Percentiles rank a stretch among this genome's conserved stretches.
These are phyloP conservation scores for Litchi chinensis DNA, from an alignment of 345 rosid genomes.

Conservation along the genomic window DNA sequence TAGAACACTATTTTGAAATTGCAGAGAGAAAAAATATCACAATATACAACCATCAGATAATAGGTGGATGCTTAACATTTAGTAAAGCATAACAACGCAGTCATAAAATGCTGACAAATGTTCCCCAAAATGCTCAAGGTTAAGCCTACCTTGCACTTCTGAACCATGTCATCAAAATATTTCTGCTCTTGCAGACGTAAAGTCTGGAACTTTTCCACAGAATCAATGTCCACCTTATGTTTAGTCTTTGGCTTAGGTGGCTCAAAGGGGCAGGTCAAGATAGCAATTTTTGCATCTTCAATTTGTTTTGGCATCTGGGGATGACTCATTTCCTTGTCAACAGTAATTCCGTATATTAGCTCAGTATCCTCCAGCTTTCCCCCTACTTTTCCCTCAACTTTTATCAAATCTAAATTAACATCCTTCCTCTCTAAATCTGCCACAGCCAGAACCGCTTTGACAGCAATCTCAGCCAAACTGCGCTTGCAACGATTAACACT, in stretches of 20 bases:
- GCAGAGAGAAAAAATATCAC: background rate
- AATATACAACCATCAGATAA: background rate
- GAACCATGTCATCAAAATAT: constrained; percentile 97
- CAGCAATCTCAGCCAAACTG: constrained; percentile 93
- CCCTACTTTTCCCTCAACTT: constrained; percentile 95
- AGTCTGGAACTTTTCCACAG: constrained; percentile 92
- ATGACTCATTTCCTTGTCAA: constrained; percentile 98
- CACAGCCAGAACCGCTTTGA: constrained; percentile 91
- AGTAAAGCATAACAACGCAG: background rate
- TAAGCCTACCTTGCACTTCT: constrained; percentile 76
- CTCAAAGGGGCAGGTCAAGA: constrained; percentile 96
- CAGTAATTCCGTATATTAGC: constrained; percentile 76
- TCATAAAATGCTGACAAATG: background rate
- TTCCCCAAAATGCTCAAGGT: background rate
- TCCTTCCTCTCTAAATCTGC: constrained; percentile 96
- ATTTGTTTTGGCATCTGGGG: constrained; percentile 97
- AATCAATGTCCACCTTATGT: constrained; percentile 98
- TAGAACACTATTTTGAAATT: background rate
- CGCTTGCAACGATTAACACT: constrained; percentile 94
- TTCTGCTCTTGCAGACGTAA: constrained; percentile 87
- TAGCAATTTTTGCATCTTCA: constrained; percentile 93
- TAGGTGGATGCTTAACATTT: background rate
- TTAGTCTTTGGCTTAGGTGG: constrained; percentile 99
- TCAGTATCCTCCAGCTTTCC: constrained; percentile 94
- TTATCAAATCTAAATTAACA: constrained; percentile 90